These are phyloP conservation scores for Alliaria petiolata DNA, from an alignment of 345 rosid genomes.

Conservation along the genomic window DNA sequence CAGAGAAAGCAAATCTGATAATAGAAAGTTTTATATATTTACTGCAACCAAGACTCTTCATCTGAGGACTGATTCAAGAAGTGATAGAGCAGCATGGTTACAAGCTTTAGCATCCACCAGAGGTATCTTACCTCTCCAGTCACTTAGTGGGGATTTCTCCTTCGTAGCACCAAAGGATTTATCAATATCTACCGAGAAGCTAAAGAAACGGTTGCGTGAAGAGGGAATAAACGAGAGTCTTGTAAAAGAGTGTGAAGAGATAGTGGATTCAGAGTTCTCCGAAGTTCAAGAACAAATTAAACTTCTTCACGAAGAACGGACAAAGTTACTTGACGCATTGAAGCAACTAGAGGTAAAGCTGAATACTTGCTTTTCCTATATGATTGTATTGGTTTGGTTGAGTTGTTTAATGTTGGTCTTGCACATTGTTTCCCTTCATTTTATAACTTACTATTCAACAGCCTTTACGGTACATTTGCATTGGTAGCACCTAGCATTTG, in stretches of 20 bases:
- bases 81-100: constrained; percentile 90
- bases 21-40: constrained; percentile 78
- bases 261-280: constrained; percentile 79
- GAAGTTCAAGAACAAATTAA: constrained; percentile 62
- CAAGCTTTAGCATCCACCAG: constrained; percentile 78
- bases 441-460: not conserved
- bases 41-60: constrained; percentile 96
- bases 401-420: not conserved
- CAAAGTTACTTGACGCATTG: constrained; percentile 64
- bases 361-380: not conserved
- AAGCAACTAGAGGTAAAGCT: constrained; percentile 78
- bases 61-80: constrained; percentile 77
- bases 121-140: constrained; percentile 57
- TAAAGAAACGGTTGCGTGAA: constrained; percentile 57
- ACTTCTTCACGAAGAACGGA: constrained; percentile 67
- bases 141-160: constrained; percentile 53
- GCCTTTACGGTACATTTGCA: not conserved
- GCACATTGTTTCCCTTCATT: not conserved
- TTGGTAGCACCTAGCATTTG: not conserved
- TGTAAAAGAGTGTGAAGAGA: constrained; percentile 81
- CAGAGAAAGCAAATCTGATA: constrained; percentile 96
- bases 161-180: constrained; percentile 49
- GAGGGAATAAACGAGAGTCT: constrained; percentile 66
- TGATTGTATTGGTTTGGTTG: not conserved
- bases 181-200: constrained; percentile 69